Evolutionary conservation across 2,329 filamentous ascomycete species (phyloP).

Genomic region (Apiospora hydei): DNA sequence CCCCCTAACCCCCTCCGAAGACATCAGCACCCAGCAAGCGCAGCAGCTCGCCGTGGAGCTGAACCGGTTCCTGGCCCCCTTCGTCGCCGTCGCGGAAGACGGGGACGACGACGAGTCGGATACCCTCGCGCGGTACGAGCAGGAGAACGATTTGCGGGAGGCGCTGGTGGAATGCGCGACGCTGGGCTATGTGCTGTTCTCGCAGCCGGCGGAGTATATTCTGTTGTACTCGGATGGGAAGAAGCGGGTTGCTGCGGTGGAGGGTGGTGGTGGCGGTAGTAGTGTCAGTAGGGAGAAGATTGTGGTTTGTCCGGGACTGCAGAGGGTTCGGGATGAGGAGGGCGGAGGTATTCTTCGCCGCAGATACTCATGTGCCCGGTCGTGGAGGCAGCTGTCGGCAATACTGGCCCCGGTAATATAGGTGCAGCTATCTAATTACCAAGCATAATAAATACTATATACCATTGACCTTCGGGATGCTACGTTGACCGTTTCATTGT

Average conservation of each 20-base stretch:
- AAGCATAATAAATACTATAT: no score
- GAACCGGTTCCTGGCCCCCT: constrained; percentile 44
- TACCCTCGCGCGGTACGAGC: constrained; percentile 39
- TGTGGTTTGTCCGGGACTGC: constrained; percentile 36
- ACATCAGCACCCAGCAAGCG: constrained; percentile 42
- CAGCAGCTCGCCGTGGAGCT: constrained; percentile 43
- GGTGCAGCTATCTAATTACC: background rate
- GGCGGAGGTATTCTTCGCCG: constrained; percentile 30
- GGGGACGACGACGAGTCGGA: constrained; percentile 27
- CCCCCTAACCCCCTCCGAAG: constrained; percentile 40
- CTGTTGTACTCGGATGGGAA: constrained; percentile 33
- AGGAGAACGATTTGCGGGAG: constrained; percentile 47
- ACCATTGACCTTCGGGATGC: no score
- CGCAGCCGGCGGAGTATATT: constrained; percentile 50
- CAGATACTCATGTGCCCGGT: constrained; percentile 32
- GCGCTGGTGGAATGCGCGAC: constrained; percentile 49
- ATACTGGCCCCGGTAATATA: background rate
- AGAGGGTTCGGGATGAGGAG: constrained; percentile 36
- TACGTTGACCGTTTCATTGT: no score
- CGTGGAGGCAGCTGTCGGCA: background rate
- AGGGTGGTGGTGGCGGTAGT: constrained; percentile 25
- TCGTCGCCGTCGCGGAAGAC: constrained; percentile 30
- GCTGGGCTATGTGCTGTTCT: constrained; percentile 51
- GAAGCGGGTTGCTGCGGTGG: constrained; percentile 32
- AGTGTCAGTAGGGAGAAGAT: constrained; percentile 30